These are phyloP conservation scores for Zygoascus tannicola DNA, from an alignment of 805 yeast genomes.

Conservation along the genomic window DNA sequence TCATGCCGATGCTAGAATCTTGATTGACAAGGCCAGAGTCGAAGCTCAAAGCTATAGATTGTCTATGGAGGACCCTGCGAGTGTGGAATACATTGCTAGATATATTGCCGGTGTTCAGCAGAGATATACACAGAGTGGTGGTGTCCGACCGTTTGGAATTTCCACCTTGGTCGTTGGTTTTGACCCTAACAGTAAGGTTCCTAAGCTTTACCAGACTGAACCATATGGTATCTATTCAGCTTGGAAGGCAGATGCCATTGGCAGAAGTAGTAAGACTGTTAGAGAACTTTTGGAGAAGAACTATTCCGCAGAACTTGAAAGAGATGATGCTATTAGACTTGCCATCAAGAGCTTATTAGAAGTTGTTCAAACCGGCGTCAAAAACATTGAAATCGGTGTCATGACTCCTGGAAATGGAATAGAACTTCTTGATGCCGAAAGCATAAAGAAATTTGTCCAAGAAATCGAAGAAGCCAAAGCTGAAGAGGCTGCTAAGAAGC, in stretches of 20 bases:
- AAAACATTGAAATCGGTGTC: constrained; percentile 87
- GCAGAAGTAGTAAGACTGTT: constrained; percentile 89
- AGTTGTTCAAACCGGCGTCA: constrained; percentile 96
- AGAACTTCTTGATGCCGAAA: constrained; percentile 53
- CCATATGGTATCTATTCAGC: constrained; percentile 96
- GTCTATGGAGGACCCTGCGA: constrained; percentile 89
- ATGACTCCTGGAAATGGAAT: constrained; percentile 62
- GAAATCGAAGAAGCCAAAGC: constrained; percentile 83
- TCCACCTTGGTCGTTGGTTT: constrained; percentile 94
- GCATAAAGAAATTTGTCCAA: constrained; percentile 64
- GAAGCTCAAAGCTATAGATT: constrained; percentile 93
- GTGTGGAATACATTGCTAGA: constrained; percentile 83
- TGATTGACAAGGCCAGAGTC: constrained; percentile 89
- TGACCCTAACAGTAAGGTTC: constrained; percentile 72
- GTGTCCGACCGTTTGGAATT: constrained; percentile 96
- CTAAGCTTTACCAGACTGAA: constrained; percentile 87
- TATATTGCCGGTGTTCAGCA: constrained; percentile 98
- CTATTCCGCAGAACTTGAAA: constrained; percentile 50
- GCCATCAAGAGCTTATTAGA: constrained; percentile 83
- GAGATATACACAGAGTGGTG: constrained; percentile 94
- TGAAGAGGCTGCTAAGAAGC: constrained; percentile 70
- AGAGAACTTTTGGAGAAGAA: constrained; percentile 91
- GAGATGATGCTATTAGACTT: constrained; percentile 65
- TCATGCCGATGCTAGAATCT: constrained; percentile 95
- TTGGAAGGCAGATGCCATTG: constrained; percentile 97